Evolutionary conservation across 2,329 filamentous ascomycete species (phyloP).

Genomic region (Aureobasidium zeae): DNA sequence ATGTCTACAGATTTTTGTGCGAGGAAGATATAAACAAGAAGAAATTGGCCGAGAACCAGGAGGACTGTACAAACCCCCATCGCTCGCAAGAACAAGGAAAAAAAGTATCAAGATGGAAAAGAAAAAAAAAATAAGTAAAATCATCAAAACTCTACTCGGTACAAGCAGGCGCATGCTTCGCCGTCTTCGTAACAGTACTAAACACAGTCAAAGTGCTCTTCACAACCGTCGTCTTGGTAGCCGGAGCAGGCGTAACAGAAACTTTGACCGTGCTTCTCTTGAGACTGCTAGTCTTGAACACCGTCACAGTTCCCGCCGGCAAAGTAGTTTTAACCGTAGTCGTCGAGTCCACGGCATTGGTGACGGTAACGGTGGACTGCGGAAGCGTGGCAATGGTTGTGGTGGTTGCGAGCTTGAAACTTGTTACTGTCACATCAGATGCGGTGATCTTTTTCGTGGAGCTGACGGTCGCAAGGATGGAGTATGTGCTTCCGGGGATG

Average conservation of each 20-base stretch:
- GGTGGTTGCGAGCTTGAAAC: constrained; percentile 18
- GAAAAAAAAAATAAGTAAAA: not conserved
- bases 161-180: constrained; percentile 19
- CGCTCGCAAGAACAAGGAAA: too few relatives aligned
- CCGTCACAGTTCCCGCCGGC: constrained; percentile 18
- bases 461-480: constrained; percentile 17
- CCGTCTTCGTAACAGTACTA: constrained; percentile 19
- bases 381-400: constrained; percentile 17
- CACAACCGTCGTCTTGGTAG: constrained; percentile 19
- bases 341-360: constrained; percentile 17
- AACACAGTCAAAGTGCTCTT: constrained; percentile 19
- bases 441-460: constrained; percentile 7
- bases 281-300: constrained; percentile 17
- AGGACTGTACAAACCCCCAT: too few relatives aligned
- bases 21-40: too few relatives aligned
- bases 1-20: too few relatives aligned
- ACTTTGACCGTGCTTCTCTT: constrained; percentile 15
- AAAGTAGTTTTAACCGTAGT: constrained; percentile 22
- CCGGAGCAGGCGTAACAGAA: constrained; percentile 15
- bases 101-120: not conserved
- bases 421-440: constrained; percentile 12
- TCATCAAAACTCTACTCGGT: constrained; percentile 7
- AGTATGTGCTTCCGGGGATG: constrained; percentile 18
- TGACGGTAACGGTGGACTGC: constrained; percentile 14
- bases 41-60: too few relatives aligned